Conservation (phyloP, 2,329 filamentous ascomycete species). For the Fusarium nodosum region DNA sequence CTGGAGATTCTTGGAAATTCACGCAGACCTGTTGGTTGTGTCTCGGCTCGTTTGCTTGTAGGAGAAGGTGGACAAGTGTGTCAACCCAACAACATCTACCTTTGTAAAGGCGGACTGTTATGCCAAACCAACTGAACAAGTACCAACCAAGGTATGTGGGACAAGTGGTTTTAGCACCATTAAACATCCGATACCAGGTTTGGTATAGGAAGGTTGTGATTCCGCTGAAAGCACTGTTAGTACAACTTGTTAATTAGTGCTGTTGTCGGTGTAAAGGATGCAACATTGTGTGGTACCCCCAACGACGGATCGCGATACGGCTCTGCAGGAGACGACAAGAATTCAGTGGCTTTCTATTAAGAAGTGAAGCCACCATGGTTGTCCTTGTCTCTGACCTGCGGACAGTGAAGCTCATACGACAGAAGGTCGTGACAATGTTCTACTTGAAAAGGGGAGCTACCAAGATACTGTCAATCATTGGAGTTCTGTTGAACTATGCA, state of each 20-base stretch:
- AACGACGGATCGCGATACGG: not conserved
- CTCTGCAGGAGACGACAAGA: not conserved
- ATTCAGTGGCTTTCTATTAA: not conserved
- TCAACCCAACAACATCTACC: conserved; percentile 30
- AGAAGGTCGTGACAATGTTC: not conserved
- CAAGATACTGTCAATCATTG: no score
- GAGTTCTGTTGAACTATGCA: not conserved
- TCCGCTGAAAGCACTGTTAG: not conserved
- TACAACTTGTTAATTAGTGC: not conserved
- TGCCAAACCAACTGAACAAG: conserved; percentile 27
- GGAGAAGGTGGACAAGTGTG: conserved; percentile 15
- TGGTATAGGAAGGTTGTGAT: conserved; percentile 13
- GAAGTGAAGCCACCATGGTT: not conserved
- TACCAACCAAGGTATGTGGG: not conserved
- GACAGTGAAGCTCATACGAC: not conserved
- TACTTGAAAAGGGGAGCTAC: not conserved
- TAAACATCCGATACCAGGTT: not conserved
- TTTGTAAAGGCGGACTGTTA: conserved; percentile 9
- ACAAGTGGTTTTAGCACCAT: not conserved
- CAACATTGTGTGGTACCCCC: not conserved
- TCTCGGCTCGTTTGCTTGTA: conserved; percentile 1
- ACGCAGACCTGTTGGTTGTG: conserved; percentile 27
- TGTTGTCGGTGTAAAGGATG: conserved; percentile 7
- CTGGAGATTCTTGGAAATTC: conserved; percentile 10
- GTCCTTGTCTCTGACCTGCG: not conserved